Base-by-base conservation (phyloP, 148 eudicot species). In the Vaccinium darrowii region DNA sequence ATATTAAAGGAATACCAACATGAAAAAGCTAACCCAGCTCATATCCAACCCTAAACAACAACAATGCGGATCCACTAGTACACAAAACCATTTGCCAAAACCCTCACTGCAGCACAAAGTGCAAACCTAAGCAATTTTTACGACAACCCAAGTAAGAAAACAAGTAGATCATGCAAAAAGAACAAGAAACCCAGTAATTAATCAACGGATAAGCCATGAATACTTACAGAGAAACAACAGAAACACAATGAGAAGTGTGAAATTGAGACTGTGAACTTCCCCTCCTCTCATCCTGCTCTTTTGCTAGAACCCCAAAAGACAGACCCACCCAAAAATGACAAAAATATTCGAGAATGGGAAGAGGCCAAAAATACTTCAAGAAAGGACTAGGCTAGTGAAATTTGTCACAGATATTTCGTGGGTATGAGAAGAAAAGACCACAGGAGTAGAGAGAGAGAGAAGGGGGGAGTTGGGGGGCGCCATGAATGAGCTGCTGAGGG, bases 201-300 rank as follows among this genome's bases (percentile, higher is more conserved):
- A 86, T 50, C 30, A 8, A 50, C 30, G 83, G 80, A 85, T 7
- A 39, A 67, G 76, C 7, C 4, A 79, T 3, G 76, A 89, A 36
- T 75, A 89, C 95, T 94, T 87, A 94, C 97, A 88, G 23, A 91
- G 62, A 84, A 86, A 58, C 82, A 88, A 78, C 75, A 91, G 82
- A 71, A 89, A 57, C 84, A 81, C 60, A 85, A 78, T 72, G 49
- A 81, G 82, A 63, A 82, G 77, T 23, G 9, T 81, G 78, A 81
- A 53, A 50, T 77, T 60, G 86, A 71, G 85, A 74, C 79, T 72
- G 43, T 57, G 86, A 83, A 54, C 77, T 67, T 16, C 16, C 75
- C 74, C 84, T 78, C 63, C 82, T 83, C 87, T 87, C 91, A 88
- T 88, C 74, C 85, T 84, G 82, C 82, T 51, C 15, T 82, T 39